Percentiles rank a stretch among this genome's conserved stretches.
Conservation (phyloP, 169 alveolate species). For the Eimeria necatrix region DNA sequence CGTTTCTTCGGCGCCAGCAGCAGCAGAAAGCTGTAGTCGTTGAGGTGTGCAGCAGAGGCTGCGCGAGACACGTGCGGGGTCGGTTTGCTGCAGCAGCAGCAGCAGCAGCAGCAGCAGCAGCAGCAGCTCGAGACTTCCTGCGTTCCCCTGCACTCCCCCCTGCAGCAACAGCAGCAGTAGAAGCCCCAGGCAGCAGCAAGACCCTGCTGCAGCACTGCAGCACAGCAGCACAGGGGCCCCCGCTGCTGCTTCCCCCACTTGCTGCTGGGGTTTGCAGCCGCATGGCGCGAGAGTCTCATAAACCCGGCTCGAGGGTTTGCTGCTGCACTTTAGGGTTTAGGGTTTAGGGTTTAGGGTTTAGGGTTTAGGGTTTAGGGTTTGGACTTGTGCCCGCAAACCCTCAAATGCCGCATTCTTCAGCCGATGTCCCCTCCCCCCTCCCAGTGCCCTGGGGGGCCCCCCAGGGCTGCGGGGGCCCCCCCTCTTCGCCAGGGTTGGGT, state of each 20-base stretch:
- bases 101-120: constrained; percentile 11
- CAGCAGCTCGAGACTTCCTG: background rate
- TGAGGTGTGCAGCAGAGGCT: no score
- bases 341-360: no score
- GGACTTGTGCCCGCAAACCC: no score
- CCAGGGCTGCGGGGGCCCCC: no score
- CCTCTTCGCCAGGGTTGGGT: no score
- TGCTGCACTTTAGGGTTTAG: no score
- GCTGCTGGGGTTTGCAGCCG: background rate
- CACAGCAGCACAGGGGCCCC: background rate
- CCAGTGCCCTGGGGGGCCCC: no score
- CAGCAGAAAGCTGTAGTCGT: background rate
- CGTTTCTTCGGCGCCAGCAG: background rate
- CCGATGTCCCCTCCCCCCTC: background rate
- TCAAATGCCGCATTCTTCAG: background rate
- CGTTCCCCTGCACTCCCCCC: no score
- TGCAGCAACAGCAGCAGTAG: background rate
- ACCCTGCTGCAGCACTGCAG: background rate
- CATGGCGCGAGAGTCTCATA: no score
- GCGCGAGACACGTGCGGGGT: background rate
- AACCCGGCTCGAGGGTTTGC: no score
- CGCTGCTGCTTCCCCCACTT: background rate
- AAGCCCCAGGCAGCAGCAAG: background rate
- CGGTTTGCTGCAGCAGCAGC: background rate
- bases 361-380: no score